phyloP scores from a whole-genome alignment of 2,329 filamentous ascomycete species.

The Orbilia blumenaviensis region DNA sequence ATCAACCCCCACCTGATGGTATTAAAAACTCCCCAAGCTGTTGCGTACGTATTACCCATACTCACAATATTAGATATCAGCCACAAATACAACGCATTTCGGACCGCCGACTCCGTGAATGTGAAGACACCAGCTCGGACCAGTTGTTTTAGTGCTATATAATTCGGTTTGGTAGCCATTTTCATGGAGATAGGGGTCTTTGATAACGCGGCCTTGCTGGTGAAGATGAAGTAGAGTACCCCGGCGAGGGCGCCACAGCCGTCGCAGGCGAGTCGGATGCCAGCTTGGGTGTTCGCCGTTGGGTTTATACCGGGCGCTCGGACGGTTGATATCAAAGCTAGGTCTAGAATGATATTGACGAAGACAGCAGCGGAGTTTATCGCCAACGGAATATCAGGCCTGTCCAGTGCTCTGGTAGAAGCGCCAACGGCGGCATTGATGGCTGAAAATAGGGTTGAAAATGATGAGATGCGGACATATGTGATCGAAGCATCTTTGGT shows the following conservation, averaged over 20 bases:
- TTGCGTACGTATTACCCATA: conserved; percentile 72
- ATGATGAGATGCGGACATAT: conserved; percentile 73
- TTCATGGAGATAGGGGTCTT: not conserved
- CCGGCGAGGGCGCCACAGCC: conserved; percentile 68
- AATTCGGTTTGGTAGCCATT: conserved; percentile 60
- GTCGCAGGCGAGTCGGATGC: conserved; percentile 71
- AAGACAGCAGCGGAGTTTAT: conserved; percentile 72
- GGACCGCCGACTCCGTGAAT: conserved; percentile 72
- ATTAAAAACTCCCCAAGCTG: conserved; percentile 77
- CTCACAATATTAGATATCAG: conserved; percentile 72
- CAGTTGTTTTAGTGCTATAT: conserved; percentile 65
- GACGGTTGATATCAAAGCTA: conserved; percentile 73
- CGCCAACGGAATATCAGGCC: conserved; percentile 73
- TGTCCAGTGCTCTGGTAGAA: conserved; percentile 72
- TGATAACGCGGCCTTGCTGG: conserved; percentile 46
- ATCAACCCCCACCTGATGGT: conserved; percentile 78
- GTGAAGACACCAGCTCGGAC: conserved; percentile 69
- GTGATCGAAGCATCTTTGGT: conserved; percentile 68
- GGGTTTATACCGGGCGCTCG: conserved; percentile 66
- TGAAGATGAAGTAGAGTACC: conserved; percentile 69
- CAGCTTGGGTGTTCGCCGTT: conserved; percentile 72
- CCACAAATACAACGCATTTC: conserved; percentile 77
- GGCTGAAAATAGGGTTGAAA: conserved; percentile 70
- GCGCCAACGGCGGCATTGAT: conserved; percentile 71
- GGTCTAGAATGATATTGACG: conserved; percentile 73